Base-by-base conservation (phyloP, 352 stramenopile species). In the Phytophthora sp. region DNA sequence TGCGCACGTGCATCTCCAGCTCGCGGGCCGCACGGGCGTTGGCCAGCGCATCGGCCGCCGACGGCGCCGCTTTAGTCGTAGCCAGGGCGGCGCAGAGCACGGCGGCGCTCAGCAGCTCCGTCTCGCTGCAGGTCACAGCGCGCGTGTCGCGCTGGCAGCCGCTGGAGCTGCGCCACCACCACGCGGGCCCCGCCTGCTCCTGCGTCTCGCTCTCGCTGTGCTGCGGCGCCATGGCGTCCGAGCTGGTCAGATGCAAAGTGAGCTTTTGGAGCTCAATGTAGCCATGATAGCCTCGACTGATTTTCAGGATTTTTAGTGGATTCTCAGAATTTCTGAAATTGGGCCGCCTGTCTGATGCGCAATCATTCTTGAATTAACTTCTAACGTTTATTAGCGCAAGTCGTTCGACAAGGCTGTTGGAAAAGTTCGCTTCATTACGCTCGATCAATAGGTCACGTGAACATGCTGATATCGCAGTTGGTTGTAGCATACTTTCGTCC, bases 1-100 rank as follows among this genome's bases (percentile, higher is more conserved):
- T 76, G 41, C 83, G 80, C 24, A 87, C 73, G 28, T 82, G 68
- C 44, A 72, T 59, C 64, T 89, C 79, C 17, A 91, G 43, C 32
- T 79, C 77, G 43, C 77, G 41, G 34, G 56, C 58, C 4, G 69
- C 69, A 2, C 59, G 59, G 18, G 42, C 44, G 12, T 66, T 62
- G 15, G 56, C 31, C 30, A 69, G 54, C 34, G 37, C 56, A 55
- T 50, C 44, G 20, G 34, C 32, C 15, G n/a, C 15, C 12, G 54
- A 42, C 41, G 44, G 30, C n/a, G 59, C 31, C 12, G 59, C 48
- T 48, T 74, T 77, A 24, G 65, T 74, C 23, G 45, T 61, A 17
- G 67, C 69, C 35, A 91, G 56, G 7, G 83, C 82, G 3, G 81
- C 79, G 53, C 85, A 92, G 12, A 94, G 61, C 24, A 94, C 82